Evolutionary conservation across 2,329 filamentous ascomycete genomes (phyloP).

Genomic region (Helotiales sp.): DNA sequence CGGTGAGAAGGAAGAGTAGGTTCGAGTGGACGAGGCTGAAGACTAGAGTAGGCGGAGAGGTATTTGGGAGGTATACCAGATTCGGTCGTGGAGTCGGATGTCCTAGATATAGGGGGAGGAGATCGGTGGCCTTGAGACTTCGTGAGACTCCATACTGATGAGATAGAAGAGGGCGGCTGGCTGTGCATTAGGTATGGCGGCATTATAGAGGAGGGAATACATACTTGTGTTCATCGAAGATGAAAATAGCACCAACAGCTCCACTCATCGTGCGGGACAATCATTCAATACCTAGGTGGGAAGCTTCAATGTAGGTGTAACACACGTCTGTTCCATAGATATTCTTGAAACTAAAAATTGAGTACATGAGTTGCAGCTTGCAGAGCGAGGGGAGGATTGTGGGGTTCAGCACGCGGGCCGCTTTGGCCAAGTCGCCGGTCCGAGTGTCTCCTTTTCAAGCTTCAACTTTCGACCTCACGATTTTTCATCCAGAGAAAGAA

Average conservation of each 20-base stretch:
- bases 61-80: constrained; percentile 79
- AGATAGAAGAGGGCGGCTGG: constrained; percentile 79
- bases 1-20: constrained; percentile 80
- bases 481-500: neutral
- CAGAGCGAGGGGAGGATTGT: neutral
- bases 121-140: constrained; percentile 71
- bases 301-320: constrained; percentile 6
- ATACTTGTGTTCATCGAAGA: constrained; percentile 94
- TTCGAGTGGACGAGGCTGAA: constrained; percentile 88
- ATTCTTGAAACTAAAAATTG: too few relatives aligned
- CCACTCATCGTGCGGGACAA: constrained; percentile 80
- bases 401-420: too few relatives aligned
- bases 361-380: too few relatives aligned
- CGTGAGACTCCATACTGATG: constrained; percentile 83
- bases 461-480: neutral
- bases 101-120: constrained; percentile 85
- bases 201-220: constrained; percentile 50
- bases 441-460: too few relatives aligned
- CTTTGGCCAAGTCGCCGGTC: too few relatives aligned
- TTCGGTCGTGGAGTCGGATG: constrained; percentile 80
- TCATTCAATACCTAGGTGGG: too few relatives aligned
- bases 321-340: too few relatives aligned
- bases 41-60: constrained; percentile 81
- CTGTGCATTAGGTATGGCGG: constrained; percentile 32
- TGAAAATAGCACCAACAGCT: constrained; percentile 92